These are phyloP conservation scores for Huntiella savannae DNA, from an alignment of 2,329 filamentous ascomycete genomes.

Conservation along the genomic window DNA sequence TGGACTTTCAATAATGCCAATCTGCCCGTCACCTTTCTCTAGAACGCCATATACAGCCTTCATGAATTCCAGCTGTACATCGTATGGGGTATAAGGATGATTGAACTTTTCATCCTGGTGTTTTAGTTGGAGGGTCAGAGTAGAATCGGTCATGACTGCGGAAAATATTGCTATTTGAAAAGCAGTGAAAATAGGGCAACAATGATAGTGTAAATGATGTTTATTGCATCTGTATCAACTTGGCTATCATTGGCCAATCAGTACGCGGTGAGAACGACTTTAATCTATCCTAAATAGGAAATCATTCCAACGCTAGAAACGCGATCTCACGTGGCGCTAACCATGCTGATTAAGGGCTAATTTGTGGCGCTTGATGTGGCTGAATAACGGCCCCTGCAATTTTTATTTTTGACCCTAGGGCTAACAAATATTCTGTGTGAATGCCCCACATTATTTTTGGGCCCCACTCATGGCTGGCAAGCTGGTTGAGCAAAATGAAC, in stretches of 20 bases:
- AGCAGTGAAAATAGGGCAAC: not conserved
- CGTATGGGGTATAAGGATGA: constrained; percentile 74
- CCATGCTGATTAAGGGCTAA: not conserved
- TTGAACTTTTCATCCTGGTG: constrained; percentile 40
- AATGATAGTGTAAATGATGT: not conserved
- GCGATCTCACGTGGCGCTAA: not conserved
- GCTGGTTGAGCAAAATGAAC: constrained; percentile 11
- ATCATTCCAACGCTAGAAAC: constrained; percentile 1
- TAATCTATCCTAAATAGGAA: not conserved
- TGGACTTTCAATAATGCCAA: constrained; percentile 85
- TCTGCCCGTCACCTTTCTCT: constrained; percentile 47
- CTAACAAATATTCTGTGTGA: constrained; percentile 9
- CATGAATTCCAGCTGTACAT: constrained; percentile 82
- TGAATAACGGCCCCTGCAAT: not conserved
- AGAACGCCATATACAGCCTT: constrained; percentile 60
- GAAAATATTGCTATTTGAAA: not conserved
- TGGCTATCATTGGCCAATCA: not conserved
- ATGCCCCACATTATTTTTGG: constrained; percentile 8
- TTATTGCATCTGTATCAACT: no score
- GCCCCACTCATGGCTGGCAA: constrained; percentile 7
- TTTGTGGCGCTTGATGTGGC: not conserved
- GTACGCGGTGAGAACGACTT: not conserved
- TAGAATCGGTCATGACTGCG: not conserved
- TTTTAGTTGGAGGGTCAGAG: not conserved
- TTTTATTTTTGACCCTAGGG: constrained; percentile 6